These are phyloP conservation scores for Albatrellus ellisii DNA, from an alignment of 768 basidiomycete species.

Conservation along the genomic window DNA sequence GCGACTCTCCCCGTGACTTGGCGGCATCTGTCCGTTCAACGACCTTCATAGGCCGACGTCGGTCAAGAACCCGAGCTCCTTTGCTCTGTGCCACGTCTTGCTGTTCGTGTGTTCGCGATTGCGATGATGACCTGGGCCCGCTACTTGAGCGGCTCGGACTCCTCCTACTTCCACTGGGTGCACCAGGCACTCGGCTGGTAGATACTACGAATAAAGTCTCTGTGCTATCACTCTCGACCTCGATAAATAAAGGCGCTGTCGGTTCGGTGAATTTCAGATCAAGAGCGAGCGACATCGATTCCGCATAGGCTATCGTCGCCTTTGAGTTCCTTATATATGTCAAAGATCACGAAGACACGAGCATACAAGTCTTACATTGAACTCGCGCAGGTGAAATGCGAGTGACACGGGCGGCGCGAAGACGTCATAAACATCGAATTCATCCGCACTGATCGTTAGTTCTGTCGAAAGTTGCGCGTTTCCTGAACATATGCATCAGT, in stretches of 20 bases:
- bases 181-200: conserved; percentile 46
- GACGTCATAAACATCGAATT: conserved; percentile 70
- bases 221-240: conserved; percentile 53
- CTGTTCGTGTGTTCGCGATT: conserved; percentile 9
- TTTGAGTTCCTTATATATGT: conserved; percentile 17
- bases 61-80: not conserved
- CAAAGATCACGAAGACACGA: too few relatives aligned
- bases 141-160: conserved; percentile 3
- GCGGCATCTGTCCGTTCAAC: conserved; percentile 11
- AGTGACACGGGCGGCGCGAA: conserved; percentile 49
- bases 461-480: conserved; percentile 60
- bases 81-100: not conserved
- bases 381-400: conserved; percentile 74
- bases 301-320: conserved; percentile 75
- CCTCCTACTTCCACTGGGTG: conserved; percentile 1
- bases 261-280: conserved; percentile 70
- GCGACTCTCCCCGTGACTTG: not conserved
- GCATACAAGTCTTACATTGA: conserved; percentile 60
- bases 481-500: conserved; percentile 26
- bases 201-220: conserved; percentile 69
- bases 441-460: conserved; percentile 61
- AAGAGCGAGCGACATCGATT: conserved; percentile 49
- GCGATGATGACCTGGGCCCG: conserved; percentile 6
- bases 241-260: conserved; percentile 61
- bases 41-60: conserved; percentile 9